Percentiles rank a stretch among this genome's conserved stretches.
Conservation (phyloP, 2,329 filamentous ascomycete genomes). For the Byssoonygena ceratinophila region DNA sequence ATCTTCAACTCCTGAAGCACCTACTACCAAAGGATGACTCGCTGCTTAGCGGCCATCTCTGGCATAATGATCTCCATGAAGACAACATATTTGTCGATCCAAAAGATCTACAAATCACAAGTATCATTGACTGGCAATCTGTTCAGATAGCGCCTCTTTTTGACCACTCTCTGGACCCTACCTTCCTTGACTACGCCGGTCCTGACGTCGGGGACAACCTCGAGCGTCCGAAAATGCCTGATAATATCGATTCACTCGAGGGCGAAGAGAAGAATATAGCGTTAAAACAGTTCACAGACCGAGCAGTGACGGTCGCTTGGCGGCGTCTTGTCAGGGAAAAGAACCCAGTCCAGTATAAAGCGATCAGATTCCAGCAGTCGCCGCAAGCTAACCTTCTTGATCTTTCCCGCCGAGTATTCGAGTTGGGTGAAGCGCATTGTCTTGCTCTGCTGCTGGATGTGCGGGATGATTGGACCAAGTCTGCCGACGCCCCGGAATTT, state of each 20-base stretch:
- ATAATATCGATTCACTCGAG: background rate
- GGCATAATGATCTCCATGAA: constrained; percentile 25
- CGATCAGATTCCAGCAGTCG: constrained; percentile 1
- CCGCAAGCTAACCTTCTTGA: constrained; percentile 2
- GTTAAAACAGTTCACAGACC: background rate
- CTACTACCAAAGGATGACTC: constrained; percentile 2
- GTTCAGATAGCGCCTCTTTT: constrained; percentile 24
- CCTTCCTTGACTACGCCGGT: constrained; percentile 22
- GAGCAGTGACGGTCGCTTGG: constrained; percentile 13
- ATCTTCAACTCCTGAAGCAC: constrained; percentile 11
- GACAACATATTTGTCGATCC: constrained; percentile 28
- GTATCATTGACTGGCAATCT: constrained; percentile 28
- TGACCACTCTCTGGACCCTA: constrained; percentile 22
- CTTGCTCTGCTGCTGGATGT: constrained; percentile 6
- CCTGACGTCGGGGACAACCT: constrained; percentile 23
- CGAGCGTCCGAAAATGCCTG: constrained; percentile 16
- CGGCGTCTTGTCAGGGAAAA: constrained; percentile 9
- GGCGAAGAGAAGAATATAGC: background rate
- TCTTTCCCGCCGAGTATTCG: constrained; percentile 10
- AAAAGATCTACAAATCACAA: constrained; percentile 20
- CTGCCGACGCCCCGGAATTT: background rate
- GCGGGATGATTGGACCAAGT: constrained; percentile 1
- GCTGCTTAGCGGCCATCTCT: constrained; percentile 20
- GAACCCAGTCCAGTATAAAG: constrained; percentile 10
- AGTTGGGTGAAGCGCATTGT: constrained; percentile 10